A percentile compares a stretch with the other conserved stretches of the same genome.
Conservation (phyloP, 371 early-diverging fungal species). For the Rhizopus sp. region DNA sequence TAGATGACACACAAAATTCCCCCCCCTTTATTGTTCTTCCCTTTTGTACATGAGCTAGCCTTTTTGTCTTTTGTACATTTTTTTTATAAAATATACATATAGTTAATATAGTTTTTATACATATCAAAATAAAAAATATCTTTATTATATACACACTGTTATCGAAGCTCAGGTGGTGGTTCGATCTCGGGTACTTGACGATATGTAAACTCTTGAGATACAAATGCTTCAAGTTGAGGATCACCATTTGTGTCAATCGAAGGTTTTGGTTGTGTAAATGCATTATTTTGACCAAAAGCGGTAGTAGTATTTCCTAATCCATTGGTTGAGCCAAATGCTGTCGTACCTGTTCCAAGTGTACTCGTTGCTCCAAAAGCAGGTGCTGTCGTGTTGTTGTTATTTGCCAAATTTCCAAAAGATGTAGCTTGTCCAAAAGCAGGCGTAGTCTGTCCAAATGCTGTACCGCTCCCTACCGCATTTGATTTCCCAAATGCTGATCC, state of each 20-base stretch:
- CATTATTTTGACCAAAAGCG: slow-evolving; percentile 21
- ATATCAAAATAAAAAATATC: neutral
- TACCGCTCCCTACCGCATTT: slow-evolving; percentile 10
- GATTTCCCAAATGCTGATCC: slow-evolving; percentile 31
- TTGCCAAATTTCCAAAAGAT: neutral
- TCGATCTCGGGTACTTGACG: slow-evolving; percentile 51
- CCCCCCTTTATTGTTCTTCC: neutral
- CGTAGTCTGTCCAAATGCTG: slow-evolving; percentile 5
- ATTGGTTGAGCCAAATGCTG: slow-evolving; percentile 14
- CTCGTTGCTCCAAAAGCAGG: slow-evolving; percentile 12
- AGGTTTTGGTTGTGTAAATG: slow-evolving; percentile 19
- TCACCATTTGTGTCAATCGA: slow-evolving; percentile 2
- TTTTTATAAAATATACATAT: neutral
- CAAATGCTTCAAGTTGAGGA: slow-evolving; percentile 39
- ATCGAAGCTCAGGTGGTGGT: slow-evolving; percentile 41
- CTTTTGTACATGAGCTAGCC: neutral
- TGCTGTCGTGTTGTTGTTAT: slow-evolving; percentile 1
- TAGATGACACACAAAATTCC: neutral
- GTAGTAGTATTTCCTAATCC: neutral
- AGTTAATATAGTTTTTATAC: neutral
- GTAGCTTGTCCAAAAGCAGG: neutral
- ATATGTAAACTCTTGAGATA: slow-evolving; percentile 40
- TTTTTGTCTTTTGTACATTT: neutral
- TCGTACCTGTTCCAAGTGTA: slow-evolving; percentile 11
- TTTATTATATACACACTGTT: neutral